phyloP scores from a whole-genome alignment of 2,329 filamentous ascomycete genomes.

The Westerdykella ornata region DNA sequence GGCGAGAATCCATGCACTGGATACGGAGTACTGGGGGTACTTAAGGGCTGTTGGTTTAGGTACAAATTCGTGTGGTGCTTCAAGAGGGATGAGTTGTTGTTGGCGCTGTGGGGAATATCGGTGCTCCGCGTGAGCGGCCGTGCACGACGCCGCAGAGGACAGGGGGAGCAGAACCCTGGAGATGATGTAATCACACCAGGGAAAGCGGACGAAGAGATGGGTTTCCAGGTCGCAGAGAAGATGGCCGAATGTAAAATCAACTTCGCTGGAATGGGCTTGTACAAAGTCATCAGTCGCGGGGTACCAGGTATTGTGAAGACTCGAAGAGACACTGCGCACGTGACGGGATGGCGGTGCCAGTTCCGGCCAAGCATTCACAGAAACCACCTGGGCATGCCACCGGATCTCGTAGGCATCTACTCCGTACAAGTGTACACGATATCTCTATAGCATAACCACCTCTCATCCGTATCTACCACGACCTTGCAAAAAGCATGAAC shows the following conservation, averaged over 20 bases:
- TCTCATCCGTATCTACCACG: neutral
- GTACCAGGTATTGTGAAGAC: too few species aligned
- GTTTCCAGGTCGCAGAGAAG: too few species aligned
- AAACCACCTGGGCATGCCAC: neutral
- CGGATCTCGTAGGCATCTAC: neutral
- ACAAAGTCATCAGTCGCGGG: too few species aligned
- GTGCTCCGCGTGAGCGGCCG: neutral
- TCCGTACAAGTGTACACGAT: neutral
- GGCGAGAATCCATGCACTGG: neutral
- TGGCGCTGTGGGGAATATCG: slow-evolving; percentile 1
- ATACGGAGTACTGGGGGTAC: neutral
- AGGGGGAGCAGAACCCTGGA: too few species aligned
- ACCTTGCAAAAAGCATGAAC: slow-evolving; percentile 61
- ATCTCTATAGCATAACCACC: neutral
- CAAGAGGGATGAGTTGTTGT: neutral
- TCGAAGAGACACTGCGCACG: too few species aligned
- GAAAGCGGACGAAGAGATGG: too few species aligned
- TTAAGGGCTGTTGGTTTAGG: neutral
- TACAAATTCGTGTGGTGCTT: neutral
- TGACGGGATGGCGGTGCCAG: neutral
- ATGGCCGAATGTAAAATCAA: too few species aligned
- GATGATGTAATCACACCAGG: too few species aligned
- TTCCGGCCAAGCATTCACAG: neutral
- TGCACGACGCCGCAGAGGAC: neutral
- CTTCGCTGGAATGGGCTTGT: too few species aligned